Base-by-base conservation (phyloP, 768 basidiomycete genomes). In the Suillus brevipes region DNA sequence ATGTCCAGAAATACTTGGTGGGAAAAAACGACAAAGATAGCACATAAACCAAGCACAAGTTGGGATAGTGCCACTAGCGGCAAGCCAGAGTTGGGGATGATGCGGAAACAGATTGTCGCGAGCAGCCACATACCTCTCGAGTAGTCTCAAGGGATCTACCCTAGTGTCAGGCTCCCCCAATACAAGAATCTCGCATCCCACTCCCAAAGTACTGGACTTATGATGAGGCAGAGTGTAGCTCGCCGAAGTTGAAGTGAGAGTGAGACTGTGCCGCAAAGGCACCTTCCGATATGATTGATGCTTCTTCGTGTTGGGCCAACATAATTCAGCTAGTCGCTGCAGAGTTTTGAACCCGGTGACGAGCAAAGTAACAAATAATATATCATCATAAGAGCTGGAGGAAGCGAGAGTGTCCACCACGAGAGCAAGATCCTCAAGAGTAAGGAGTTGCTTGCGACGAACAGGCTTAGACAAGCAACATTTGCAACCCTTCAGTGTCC, bases 151-250 rank as follows among this genome's bases (percentile, higher is more conserved):
- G 9, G 71, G 68, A 59, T 76, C 66, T 37, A 40, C 42, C 3
- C 0, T 5, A 4, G 10, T 8, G 0, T 5, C 0, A 4, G 53
- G 38, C 4, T 37, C 31, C 0, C n/a, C 14, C 16, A 61, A 25
- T 36, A 61, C 13, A 0, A 76, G 38, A 0, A 52, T 14, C 56
- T 65, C 66, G 38, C 9, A 47, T 10, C 76, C 71, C 4, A 70
- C 62, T 45, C 68, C 74, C 18, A 69, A 57, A 5, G n/a, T 61
- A 65, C 82, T 78, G 7, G 75, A 77, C 59, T 83, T 84, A 65
- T 82, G 81, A 0, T 56, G 28, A 0, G 80, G 81, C 0, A 83
- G 68, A 14, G 70, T 36, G 58, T 76, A 80, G 0, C 13, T 14
- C 23, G 38, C 66, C 3, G 12, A 40, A 2, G 66, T 8, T 0